Base-by-base conservation (phyloP, 257 asterid species). In the Mentha longifolia region DNA sequence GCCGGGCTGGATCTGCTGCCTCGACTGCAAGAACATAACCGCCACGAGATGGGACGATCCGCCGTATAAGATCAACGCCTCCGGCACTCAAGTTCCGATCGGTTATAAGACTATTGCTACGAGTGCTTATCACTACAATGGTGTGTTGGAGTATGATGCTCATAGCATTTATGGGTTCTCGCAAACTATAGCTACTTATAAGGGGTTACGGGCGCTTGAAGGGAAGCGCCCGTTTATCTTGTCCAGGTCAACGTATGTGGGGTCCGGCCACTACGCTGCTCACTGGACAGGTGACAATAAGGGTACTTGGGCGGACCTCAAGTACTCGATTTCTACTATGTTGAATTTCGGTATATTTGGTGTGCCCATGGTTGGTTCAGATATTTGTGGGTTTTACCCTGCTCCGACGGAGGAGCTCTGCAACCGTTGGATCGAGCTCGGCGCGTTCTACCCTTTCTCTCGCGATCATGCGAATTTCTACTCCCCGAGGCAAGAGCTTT, bases 211-310 rank as follows among this genome's bases (percentile, higher is more conserved):
- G 58, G 84, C 85, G 15, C 74, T 91, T 2, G 77, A 84, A 43
- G 95, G 92, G 1, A 91, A 91, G 74, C 92, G 96, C 1, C 96
- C 97, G 4, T 91, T 91, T 67, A 89, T 91, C 28, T 43, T 91
- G 25, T 71, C 95, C 0, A 90, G 96, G 6, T 82, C 97, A 0
- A 89, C 97, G 0, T 91, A 50, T 35, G 95, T 91, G 45, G 96
- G 97, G 2, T 89, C 96, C 0, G 96, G 96, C 17, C 87, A 78
- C 7, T 91, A 91, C 51, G 86, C 88, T 20, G 97, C 96, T 2
- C 97, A 91, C 35, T 91, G 97, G 97, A 91, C 97, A 0, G 95
- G 97, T 75, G 97, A 91, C 41, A 91, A 89, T 71, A 76, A 89
- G 65, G 97, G 92, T 7, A 92, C 95, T 0, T 92, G 98, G 97